A percentile compares a stretch with the other conserved stretches of the same genome.
phyloP scores from a whole-genome alignment of 805 yeast genomes.

The Metschnikowia continentalis region DNA sequence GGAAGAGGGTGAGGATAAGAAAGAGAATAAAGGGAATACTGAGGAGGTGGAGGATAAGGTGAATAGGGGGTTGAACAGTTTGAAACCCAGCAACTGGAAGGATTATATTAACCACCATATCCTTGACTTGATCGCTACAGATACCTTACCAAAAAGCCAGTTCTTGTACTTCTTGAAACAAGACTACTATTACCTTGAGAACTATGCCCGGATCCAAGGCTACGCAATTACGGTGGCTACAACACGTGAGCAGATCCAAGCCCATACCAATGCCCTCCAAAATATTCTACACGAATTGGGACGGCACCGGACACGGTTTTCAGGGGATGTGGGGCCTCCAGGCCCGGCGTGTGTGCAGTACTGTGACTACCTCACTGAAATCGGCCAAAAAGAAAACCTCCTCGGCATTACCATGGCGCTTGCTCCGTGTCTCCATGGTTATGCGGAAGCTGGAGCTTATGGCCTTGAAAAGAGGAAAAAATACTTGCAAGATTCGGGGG shows the following conservation, averaged over 20 bases:
- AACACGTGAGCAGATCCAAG: slow-evolving; percentile 44
- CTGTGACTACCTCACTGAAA: slow-evolving; percentile 52
- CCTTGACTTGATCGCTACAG: slow-evolving; percentile 49
- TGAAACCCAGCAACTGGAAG: slow-evolving; percentile 40
- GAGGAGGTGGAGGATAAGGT: no score
- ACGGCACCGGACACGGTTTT: slow-evolving; percentile 51
- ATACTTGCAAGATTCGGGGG: slow-evolving; percentile 19
- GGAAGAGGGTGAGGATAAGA: no score
- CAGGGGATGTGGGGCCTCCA: slow-evolving; percentile 38
- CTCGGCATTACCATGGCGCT: slow-evolving; percentile 62
- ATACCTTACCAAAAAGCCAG: slow-evolving; percentile 43
- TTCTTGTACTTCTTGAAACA: slow-evolving; percentile 57
- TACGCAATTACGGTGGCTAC: slow-evolving; percentile 63
- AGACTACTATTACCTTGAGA: slow-evolving; percentile 67
- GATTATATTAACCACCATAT: slow-evolving; percentile 60
- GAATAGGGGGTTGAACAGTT: not conserved
- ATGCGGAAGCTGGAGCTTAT: slow-evolving; percentile 50
- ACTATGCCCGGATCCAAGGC: slow-evolving; percentile 63
- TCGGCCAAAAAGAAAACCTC: slow-evolving; percentile 55
- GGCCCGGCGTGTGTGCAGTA: slow-evolving; percentile 58
- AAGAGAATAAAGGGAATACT: no score
- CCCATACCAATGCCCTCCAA: slow-evolving; percentile 47
- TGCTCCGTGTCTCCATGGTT: slow-evolving; percentile 75
- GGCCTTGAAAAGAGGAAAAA: slow-evolving; percentile 21
- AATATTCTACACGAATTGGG: slow-evolving; percentile 53